Evolutionary conservation across 345 rosid genomes (phyloP), one percentile per base, ranked within the genome.

Genomic region (Ailanthus altissimus): DNA sequence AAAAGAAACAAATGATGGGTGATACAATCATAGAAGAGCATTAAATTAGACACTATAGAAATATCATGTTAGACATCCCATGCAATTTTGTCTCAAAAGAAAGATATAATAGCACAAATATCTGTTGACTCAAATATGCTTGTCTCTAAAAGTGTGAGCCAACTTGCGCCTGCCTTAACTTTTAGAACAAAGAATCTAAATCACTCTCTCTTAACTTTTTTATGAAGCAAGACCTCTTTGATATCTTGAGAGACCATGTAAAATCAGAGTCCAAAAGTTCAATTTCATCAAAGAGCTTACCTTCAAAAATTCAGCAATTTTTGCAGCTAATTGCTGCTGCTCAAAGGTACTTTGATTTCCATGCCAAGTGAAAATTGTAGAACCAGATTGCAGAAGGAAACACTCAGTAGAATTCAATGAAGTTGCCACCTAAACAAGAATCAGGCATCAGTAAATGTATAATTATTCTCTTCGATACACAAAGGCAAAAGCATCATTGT

Each of bases 381-480:
- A 89, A 58, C 98, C 98, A 82, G 98, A 91, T 90, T 97, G 99
- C 85, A 97, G 91, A 83, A 97, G 91, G 85, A 92, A 94, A 80
- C 98, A 97, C 78, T 94, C 95, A 2, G 80, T 69, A 63, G 99
- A 92, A 83, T 91, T 89, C 85, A 97, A 85, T 69, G 94, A 92
- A 26, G 97, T 81, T 67, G 97, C 97, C 85, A 88, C 91, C 99
- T 97, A 79, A 79, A 83, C 60, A 68, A 82, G 45, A 77, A 56
- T 54, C 75, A 59, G 13, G 69, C 57, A 32, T 32, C 38, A 32
- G 65, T 75, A 43, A 62, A 78, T 78, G 8, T 21, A 65, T n/a
- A 20, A 12, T 16, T 25, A 43, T 61, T 67, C 45, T 21, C 14
- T 42, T 72, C 25, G 57, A 53, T 14, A 58, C 65, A 56, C 20